Conservation (phyloP, 2,329 filamentous ascomycete genomes). For the Pseudophaeomoniella oleicola region DNA sequence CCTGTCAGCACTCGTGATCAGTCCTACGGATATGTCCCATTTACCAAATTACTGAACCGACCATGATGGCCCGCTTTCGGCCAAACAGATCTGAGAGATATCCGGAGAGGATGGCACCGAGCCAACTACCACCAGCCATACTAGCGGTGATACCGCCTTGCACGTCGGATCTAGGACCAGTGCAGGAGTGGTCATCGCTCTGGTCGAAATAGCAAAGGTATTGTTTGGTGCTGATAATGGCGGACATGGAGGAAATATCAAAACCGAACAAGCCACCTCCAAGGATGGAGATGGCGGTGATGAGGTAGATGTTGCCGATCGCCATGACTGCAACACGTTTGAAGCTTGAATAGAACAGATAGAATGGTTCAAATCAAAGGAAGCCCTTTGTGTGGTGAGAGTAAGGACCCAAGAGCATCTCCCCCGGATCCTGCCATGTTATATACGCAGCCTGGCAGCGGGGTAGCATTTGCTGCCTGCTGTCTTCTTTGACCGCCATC, state of each 20-base stretch:
- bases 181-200: conserved; percentile 21
- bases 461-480: no score
- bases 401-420: no score
- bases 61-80: conserved; percentile 37
- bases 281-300: conserved; percentile 42
- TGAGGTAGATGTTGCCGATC: conserved; percentile 44
- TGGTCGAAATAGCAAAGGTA: conserved; percentile 62
- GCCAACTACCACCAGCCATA: conserved; percentile 59
- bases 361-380: no score
- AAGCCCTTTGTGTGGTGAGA: no score
- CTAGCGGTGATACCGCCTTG: conserved; percentile 60
- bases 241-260: conserved; percentile 39
- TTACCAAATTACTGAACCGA: conserved; percentile 36
- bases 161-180: conserved; percentile 33
- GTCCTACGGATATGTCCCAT: conserved; percentile 1
- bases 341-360: not conserved
- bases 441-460: no score
- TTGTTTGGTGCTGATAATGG: conserved; percentile 39
- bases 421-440: no score
- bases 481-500: no score
- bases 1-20: not conserved
- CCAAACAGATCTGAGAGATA: conserved; percentile 42
- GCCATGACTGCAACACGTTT: not conserved
- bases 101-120: conserved; percentile 38
- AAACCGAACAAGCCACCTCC: conserved; percentile 57